phyloP scores from a whole-genome alignment of 1,284 basidiomycete species.

The Ustilago hordei region DNA sequence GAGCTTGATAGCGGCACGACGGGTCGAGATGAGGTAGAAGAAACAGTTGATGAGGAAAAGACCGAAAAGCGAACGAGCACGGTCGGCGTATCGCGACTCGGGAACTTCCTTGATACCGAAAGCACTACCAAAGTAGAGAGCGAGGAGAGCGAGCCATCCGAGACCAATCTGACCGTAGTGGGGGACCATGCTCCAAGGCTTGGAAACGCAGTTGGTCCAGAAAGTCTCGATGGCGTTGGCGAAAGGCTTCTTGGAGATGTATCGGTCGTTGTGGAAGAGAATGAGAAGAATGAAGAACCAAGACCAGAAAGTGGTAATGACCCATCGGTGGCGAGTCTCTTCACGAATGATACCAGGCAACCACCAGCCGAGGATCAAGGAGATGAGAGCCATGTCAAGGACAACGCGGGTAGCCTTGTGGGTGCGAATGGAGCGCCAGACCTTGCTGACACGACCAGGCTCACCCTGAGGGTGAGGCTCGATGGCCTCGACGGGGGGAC shows the following conservation, averaged over 20 bases:
- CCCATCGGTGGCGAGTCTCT: constrained; percentile 54
- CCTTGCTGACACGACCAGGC: constrained; percentile 42
- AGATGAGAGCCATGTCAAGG: constrained; percentile 44
- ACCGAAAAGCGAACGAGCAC: constrained; percentile 60
- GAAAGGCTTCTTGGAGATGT: constrained; percentile 61
- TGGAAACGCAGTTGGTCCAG: constrained; percentile 47
- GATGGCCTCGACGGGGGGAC: constrained; percentile 36
- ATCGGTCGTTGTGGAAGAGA: constrained; percentile 64
- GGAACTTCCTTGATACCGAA: constrained; percentile 59
- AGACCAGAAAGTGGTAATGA: constrained; percentile 56
- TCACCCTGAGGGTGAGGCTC: constrained; percentile 53
- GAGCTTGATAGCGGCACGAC: constrained; percentile 54
- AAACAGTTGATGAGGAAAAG: constrained; percentile 60
- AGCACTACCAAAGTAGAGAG: constrained; percentile 58
- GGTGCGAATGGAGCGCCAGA: constrained; percentile 41
- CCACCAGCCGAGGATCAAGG: constrained; percentile 55
- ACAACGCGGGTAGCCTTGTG: constrained; percentile 43
- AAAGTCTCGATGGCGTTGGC: constrained; percentile 38
- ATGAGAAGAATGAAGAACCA: constrained; percentile 67
- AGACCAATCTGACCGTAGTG: constrained; percentile 47
- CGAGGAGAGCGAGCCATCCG: constrained; percentile 59
- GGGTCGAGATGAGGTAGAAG: constrained; percentile 54
- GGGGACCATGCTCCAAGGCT: constrained; percentile 59
- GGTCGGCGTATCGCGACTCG: constrained; percentile 52
- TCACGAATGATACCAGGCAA: constrained; percentile 51